Conservation (phyloP, 1,139 yeast genomes). For the Yamadazyma blattariae region DNA sequence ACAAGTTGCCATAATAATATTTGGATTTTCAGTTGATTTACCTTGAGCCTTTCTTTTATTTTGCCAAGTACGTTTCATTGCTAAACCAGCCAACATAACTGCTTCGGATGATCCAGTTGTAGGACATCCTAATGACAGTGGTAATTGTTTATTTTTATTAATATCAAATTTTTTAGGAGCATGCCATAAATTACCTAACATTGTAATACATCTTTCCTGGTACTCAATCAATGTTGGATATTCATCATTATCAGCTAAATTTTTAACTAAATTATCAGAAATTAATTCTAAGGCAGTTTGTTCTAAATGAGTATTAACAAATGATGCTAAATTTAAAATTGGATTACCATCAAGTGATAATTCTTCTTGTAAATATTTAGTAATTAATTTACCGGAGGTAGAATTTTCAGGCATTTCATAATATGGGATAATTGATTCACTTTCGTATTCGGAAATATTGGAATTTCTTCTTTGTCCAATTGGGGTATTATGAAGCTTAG, state of each 20-base stretch:
- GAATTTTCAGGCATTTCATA: constrained; percentile 60
- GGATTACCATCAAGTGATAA: constrained; percentile 83
- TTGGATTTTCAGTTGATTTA: constrained; percentile 63
- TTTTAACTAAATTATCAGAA: constrained; percentile 73
- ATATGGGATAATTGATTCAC: constrained; percentile 40
- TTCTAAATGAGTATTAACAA: constrained; percentile 74
- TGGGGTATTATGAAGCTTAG: constrained; percentile 20
- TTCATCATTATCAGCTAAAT: constrained; percentile 90
- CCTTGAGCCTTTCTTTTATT: constrained; percentile 58
- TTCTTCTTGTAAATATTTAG: constrained; percentile 67
- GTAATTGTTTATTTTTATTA: constrained; percentile 24
- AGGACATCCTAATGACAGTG: constrained; percentile 75
- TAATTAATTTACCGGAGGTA: constrained; percentile 50
- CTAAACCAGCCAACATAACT: constrained; percentile 88
- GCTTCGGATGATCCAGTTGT: constrained; percentile 96
- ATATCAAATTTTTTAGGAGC: constrained; percentile 46
- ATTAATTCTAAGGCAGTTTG: constrained; percentile 47
- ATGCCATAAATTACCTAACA: constrained; percentile 78
- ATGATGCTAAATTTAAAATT: constrained; percentile 79
- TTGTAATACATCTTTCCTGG: constrained; percentile 80
- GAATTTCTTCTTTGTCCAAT: constrained; percentile 24
- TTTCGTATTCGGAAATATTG: constrained; percentile 32
- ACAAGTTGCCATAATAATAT: constrained; percentile 90
- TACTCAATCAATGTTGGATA: constrained; percentile 82
- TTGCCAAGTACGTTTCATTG: constrained; percentile 90